Conservation (phyloP, 2,329 filamentous ascomycete genomes). For the Fusarium algeriense region DNA sequence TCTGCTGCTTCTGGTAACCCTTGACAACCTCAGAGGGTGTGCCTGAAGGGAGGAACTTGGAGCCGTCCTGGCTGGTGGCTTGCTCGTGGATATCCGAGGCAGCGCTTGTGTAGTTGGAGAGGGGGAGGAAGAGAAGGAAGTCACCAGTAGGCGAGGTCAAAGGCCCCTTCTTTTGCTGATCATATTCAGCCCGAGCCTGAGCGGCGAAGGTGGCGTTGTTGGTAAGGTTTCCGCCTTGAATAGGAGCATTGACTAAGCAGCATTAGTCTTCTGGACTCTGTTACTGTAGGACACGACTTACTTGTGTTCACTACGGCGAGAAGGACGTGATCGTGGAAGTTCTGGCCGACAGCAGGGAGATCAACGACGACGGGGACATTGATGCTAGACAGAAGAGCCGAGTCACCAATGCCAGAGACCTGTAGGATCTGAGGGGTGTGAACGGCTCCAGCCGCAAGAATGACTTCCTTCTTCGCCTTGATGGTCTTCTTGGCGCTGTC, state of each 20-base stretch:
- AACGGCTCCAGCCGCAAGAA: slow-evolving; percentile 57
- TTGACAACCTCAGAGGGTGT: slow-evolving; percentile 22
- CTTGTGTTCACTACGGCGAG: slow-evolving; percentile 13
- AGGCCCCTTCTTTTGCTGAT: slow-evolving; percentile 22
- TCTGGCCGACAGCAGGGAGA: slow-evolving; percentile 62
- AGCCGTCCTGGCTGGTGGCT: slow-evolving; percentile 19
- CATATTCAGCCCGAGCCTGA: slow-evolving; percentile 20
- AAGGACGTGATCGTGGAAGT: slow-evolving; percentile 57
- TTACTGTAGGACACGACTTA: not conserved
- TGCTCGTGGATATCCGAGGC: slow-evolving; percentile 15
- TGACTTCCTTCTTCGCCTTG: slow-evolving; percentile 52
- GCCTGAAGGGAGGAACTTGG: slow-evolving; percentile 18
- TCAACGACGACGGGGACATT: slow-evolving; percentile 58
- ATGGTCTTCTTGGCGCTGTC: not conserved
- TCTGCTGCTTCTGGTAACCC: slow-evolving; percentile 36
- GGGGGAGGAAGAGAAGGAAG: slow-evolving; percentile 35
- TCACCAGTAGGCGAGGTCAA: slow-evolving; percentile 30
- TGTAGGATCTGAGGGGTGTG: slow-evolving; percentile 61
- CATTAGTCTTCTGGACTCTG: not conserved
- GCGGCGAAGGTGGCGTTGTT: slow-evolving; percentile 36
- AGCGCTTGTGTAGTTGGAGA: slow-evolving; percentile 19
- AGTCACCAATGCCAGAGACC: slow-evolving; percentile 62
- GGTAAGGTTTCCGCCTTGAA: slow-evolving; percentile 22
- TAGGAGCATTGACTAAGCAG: slow-evolving; percentile 22
- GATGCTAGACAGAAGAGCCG: slow-evolving; percentile 51